Percentiles rank a stretch among this genome's conserved stretches.
Evolutionary conservation across 2,329 filamentous ascomycete genomes (phyloP).

Genomic region (Fusarium poae): DNA sequence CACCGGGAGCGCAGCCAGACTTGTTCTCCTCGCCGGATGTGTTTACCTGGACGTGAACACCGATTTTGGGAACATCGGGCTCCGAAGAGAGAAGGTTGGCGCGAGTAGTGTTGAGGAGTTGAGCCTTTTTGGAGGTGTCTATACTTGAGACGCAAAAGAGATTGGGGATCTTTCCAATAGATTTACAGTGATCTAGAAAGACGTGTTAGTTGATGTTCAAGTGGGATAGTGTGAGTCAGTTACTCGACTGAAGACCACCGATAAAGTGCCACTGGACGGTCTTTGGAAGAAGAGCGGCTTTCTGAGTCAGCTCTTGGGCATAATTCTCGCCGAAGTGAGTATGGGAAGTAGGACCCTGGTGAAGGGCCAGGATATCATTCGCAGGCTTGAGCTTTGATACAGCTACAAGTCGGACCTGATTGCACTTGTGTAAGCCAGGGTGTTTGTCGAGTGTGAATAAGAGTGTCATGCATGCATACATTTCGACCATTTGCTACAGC

Average conservation of each 20-base stretch:
- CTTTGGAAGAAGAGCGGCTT: conserved; percentile 81
- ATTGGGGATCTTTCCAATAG: conserved; percentile 86
- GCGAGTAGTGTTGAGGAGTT: conserved; percentile 82
- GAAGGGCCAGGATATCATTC: conserved; percentile 88
- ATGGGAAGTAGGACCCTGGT: conserved; percentile 71
- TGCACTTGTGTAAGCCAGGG: conserved; percentile 38
- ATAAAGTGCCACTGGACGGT: conserved; percentile 96
- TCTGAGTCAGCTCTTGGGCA: conserved; percentile 87
- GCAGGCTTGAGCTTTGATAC: conserved; percentile 97
- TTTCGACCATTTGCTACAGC: conserved; percentile 66
- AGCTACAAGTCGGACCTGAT: conserved; percentile 85
- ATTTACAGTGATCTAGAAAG: conserved; percentile 83
- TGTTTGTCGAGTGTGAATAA: neutral
- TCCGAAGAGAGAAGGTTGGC: conserved; percentile 64
- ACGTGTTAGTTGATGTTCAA: conserved; percentile 17
- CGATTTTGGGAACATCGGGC: conserved; percentile 63
- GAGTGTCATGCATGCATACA: conserved; percentile 57
- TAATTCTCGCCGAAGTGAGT: conserved; percentile 98
- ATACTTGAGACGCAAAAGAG: conserved; percentile 93
- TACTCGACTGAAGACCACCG: conserved; percentile 85
- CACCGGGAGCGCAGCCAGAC: conserved; percentile 79
- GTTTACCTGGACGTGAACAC: conserved; percentile 93
- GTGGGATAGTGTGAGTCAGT: neutral
- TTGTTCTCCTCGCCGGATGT: conserved; percentile 91
- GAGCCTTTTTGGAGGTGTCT: conserved; percentile 88